Base-by-base conservation (phyloP, 768 basidiomycete genomes). In the Xanthoconium purpureum region DNA sequence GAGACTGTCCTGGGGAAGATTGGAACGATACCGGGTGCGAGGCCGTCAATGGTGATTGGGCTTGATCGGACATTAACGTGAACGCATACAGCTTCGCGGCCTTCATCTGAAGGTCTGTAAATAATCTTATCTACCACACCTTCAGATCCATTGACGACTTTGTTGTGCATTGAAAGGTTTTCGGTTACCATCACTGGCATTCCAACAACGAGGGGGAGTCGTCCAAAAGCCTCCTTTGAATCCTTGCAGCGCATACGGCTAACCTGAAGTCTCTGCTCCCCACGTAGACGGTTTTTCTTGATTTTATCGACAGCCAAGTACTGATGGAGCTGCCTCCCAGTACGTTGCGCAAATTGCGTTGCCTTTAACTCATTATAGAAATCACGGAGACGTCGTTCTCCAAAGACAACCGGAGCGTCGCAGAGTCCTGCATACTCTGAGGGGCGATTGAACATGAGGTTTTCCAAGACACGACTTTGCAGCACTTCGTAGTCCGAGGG, bases 281-380 rank as follows among this genome's bases (percentile, higher is more conserved):
- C 42, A 0, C 4, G 2, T 10, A 43, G 3, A 6, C 12, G 1
- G 10, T 13, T n/a, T 6, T 11, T 3, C 6, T 29, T 15, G 1
- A 45, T 17, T 13, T 30, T 47, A 18, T 47, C 45, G 5, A 17
- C 2, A 4, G 17, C 10, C 3, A 47, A n/a, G 10, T 47, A 47
- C 2, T 10, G 1, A 11, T 33, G 45, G 15, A 33, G 33, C 1
- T n/a, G 3, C 6, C 33, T 30, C 1, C 11, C 9, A 3, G 45
- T 47, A 1, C 4, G 9, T 1, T 14, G 15, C 1, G 30, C 32
- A 18, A 18, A 47, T 18, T 47, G n/a, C 4, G 6, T 6, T 2
- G n/a, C n/a, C 1, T 13, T 17, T 0, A 18, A 1, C 3, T 47
- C n/a, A 11, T 47, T 47, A 17, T 18, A 47, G 1, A 18, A 17